Evolutionary conservation across 2,329 filamentous ascomycete genomes (phyloP).

Genomic region (Aureobasidium lini): DNA sequence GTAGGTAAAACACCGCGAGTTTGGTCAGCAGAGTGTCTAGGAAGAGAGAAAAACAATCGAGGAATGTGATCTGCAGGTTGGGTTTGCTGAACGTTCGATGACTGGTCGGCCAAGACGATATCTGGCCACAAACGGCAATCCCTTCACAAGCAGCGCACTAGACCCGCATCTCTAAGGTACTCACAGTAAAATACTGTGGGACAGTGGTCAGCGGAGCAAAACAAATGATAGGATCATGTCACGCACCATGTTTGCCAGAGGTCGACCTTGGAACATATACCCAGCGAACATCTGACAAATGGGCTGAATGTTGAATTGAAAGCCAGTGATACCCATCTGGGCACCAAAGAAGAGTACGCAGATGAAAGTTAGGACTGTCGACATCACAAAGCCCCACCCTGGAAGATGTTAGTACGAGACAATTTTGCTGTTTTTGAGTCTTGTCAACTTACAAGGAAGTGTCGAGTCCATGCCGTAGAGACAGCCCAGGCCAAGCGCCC

Average conservation of each 20-base stretch:
- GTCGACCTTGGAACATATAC: constrained; percentile 37
- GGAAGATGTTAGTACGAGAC: not conserved
- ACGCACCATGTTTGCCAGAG: constrained; percentile 26
- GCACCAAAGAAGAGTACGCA: constrained; percentile 24
- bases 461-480: constrained; percentile 24
- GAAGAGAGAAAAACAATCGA: not conserved
- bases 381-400: constrained; percentile 26
- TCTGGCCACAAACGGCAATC: no score
- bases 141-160: no score
- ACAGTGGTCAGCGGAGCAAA: not conserved
- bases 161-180: not conserved
- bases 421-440: not conserved
- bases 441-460: constrained; percentile 20
- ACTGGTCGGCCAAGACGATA: no score
- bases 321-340: constrained; percentile 27
- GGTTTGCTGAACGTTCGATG: no score
- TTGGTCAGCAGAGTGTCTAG: constrained; percentile 21
- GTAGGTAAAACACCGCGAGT: constrained; percentile 17
- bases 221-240: not conserved
- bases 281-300: constrained; percentile 44
- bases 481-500: constrained; percentile 22
- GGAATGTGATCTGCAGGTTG: no score
- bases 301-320: constrained; percentile 35
- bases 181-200: not conserved
- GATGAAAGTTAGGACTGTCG: constrained; percentile 19